These are phyloP conservation scores for Nepenthes mirabilis DNA, from an alignment of 148 eudicot genomes.

Conservation along the genomic window DNA sequence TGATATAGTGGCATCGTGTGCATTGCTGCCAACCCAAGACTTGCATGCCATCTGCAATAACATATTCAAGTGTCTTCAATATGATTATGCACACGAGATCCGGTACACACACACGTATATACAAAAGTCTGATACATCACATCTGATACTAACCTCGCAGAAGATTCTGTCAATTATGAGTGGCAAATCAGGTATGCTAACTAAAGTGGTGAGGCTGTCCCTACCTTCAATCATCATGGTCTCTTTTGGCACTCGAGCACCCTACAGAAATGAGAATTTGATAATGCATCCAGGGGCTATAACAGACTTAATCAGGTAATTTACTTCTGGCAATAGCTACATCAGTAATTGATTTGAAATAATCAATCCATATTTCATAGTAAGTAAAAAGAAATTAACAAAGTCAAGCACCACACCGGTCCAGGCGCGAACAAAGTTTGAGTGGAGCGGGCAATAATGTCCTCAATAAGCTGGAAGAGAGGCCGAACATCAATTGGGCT, in stretches of 20 bases:
- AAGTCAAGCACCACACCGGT: conserved; percentile 9
- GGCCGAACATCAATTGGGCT: conserved; percentile 18
- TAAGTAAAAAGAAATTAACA: neutral
- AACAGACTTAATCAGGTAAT: neutral
- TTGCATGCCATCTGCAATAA: conserved; percentile 25
- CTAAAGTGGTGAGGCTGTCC: conserved; percentile 1
- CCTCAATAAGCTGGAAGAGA: conserved; percentile 25
- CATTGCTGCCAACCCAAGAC: conserved; percentile 22
- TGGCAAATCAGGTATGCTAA: conserved; percentile 18
- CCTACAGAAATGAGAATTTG: neutral
- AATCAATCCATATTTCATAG: neutral
- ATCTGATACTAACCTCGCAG: conserved; percentile 12
- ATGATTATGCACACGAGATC: neutral
- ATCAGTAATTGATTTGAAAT: neutral
- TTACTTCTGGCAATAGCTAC: neutral
- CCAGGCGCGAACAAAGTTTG: conserved; percentile 13
- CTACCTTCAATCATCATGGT: conserved; percentile 5
- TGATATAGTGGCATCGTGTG: conserved; percentile 23
- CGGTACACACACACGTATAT: neutral
- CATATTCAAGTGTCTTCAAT: neutral
- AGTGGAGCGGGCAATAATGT: conserved; percentile 15
- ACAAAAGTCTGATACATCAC: neutral
- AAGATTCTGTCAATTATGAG: conserved; percentile 16
- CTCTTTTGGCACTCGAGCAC: conserved; percentile 8
- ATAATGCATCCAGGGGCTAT: neutral